phyloP scores from a whole-genome alignment of 352 stramenopile genomes.

The Pythium vanterpoolii region DNA sequence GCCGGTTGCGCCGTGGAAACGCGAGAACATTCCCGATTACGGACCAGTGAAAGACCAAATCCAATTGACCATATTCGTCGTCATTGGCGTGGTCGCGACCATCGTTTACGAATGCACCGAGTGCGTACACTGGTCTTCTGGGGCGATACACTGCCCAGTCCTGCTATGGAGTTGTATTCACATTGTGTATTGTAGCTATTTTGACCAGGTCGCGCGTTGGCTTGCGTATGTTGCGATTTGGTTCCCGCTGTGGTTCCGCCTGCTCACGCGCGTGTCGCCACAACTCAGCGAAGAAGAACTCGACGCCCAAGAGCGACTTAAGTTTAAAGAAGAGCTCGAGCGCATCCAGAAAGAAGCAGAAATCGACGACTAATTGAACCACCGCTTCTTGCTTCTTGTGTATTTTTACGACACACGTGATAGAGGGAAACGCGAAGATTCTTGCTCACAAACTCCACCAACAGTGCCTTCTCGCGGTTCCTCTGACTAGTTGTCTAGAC shows the following conservation, averaged over 20 bases:
- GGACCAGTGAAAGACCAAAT: slow-evolving; percentile 58
- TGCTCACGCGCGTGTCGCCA: slow-evolving; percentile 65
- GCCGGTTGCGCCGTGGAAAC: slow-evolving; percentile 79
- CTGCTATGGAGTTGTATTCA: background rate
- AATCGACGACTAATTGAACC: slow-evolving; percentile 13
- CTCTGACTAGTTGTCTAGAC: slow-evolving; percentile 7
- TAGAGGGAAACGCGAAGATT: background rate
- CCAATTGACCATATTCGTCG: slow-evolving; percentile 63
- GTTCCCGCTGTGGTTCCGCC: slow-evolving; percentile 76
- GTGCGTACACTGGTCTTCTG: slow-evolving; percentile 19
- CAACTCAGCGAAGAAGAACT: slow-evolving; percentile 55
- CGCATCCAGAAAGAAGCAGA: slow-evolving; percentile 25
- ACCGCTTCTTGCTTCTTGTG: background rate
- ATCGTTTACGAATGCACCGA: slow-evolving; percentile 68
- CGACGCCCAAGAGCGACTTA: slow-evolving; percentile 38
- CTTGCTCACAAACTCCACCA: background rate
- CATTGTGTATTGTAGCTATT: slow-evolving; percentile 38
- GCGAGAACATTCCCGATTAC: slow-evolving; percentile 75
- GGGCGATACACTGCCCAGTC: background rate
- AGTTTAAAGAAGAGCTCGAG: slow-evolving; percentile 54
- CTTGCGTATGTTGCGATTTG: slow-evolving; percentile 80
- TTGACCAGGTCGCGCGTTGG: slow-evolving; percentile 63
- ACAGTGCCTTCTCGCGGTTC: background rate
- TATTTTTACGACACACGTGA: slow-evolving; percentile 4
- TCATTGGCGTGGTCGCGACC: slow-evolving; percentile 63